Percentiles rank a stretch among this genome's conserved stretches.
These are phyloP conservation scores for Steccherinum ochraceum DNA, from an alignment of 768 basidiomycete species.

Conservation along the genomic window DNA sequence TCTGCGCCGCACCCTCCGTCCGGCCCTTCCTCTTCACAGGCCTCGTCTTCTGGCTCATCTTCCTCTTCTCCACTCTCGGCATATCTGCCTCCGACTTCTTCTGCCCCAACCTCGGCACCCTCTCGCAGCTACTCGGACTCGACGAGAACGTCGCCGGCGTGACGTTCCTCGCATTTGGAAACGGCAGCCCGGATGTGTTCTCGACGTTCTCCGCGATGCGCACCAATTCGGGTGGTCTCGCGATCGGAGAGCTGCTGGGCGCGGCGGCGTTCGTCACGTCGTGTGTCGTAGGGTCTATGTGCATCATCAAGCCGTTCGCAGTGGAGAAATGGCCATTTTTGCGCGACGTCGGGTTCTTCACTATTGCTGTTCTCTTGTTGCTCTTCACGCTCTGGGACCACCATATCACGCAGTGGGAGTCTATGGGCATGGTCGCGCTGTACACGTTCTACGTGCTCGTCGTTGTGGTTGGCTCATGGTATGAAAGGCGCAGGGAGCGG, in stretches of 20 bases:
- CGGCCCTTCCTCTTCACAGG: constrained; percentile 58
- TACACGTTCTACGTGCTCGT: constrained; percentile 74
- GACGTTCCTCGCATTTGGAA: constrained; percentile 95
- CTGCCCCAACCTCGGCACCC: constrained; percentile 90
- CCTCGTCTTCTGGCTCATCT: constrained; percentile 73
- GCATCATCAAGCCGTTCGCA: constrained; percentile 90
- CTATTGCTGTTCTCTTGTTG: constrained; percentile 70
- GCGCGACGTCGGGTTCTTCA: constrained; percentile 93
- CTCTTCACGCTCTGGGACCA: constrained; percentile 76
- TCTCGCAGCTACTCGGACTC: constrained; percentile 77
- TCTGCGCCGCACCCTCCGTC: constrained; percentile 49
- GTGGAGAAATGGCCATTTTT: constrained; percentile 78
- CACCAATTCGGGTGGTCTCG: constrained; percentile 77
- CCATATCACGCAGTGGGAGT: constrained; percentile 65
- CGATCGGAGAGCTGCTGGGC: constrained; percentile 92
- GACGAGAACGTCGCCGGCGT: constrained; percentile 95
- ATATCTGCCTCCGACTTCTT: constrained; percentile 97
- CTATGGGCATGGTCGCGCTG: constrained; percentile 58
- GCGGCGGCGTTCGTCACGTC: constrained; percentile 95
- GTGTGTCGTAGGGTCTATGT: constrained; percentile 97
- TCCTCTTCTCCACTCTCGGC: constrained; percentile 94
- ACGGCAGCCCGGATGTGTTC: constrained; percentile 95
- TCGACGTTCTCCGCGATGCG: constrained; percentile 93
- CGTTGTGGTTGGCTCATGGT: constrained; percentile 78
- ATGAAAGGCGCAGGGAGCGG: constrained; percentile 50